Evolutionary conservation across 2,329 filamentous ascomycete species (phyloP).

Genomic region (Aspergillus fumigatiaffinis): DNA sequence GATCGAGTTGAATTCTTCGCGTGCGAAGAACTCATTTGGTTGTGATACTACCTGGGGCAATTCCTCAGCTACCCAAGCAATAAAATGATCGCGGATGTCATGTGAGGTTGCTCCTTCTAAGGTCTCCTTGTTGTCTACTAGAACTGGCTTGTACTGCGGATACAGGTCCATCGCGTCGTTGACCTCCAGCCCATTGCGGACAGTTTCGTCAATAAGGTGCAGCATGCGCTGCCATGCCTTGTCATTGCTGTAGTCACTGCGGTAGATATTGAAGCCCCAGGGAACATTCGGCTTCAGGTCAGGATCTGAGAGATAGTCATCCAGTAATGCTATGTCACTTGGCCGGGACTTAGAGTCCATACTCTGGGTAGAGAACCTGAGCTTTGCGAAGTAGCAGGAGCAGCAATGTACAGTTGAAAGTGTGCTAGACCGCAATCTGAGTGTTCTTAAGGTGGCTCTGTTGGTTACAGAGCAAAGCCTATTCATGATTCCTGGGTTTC

Average conservation of each 20-base stretch:
- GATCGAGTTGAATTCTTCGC: background rate
- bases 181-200: background rate
- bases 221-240: slow-evolving; percentile 13
- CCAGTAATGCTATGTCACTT: background rate
- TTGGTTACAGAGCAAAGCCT: background rate
- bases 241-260: slow-evolving; percentile 12
- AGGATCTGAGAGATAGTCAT: background rate
- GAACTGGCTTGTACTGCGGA: background rate
- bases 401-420: background rate
- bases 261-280: slow-evolving; percentile 16
- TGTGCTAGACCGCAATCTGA: background rate
- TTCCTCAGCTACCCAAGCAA: background rate
- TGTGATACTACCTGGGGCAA: background rate
- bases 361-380: background rate
- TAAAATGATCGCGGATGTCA: background rate
- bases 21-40: background rate
- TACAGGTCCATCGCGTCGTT: background rate
- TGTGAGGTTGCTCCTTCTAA: background rate
- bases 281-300: background rate
- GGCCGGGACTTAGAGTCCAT: background rate
- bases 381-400: background rate
- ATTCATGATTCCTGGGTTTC: background rate
- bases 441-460: background rate
- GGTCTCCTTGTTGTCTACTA: background rate
- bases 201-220: slow-evolving; percentile 4